A percentile compares a stretch with the other conserved stretches of the same genome.
These are phyloP conservation scores for Xylaria hypoxylon DNA, from an alignment of 2,329 filamentous ascomycete species.

Conservation along the genomic window DNA sequence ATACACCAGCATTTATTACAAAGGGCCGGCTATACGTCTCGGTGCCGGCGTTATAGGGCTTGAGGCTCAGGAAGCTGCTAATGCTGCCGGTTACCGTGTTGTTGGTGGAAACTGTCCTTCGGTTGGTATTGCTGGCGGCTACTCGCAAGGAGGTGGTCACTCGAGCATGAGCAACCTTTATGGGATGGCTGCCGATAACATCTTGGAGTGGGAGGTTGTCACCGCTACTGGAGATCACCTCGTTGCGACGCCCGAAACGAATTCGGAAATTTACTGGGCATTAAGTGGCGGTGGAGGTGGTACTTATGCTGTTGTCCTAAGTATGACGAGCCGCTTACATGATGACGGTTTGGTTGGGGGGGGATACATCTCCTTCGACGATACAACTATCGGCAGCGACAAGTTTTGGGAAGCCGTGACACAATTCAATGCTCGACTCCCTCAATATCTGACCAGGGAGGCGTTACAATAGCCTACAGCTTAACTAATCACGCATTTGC, in stretches of 20 bases:
- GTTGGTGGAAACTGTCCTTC: slow-evolving; percentile 25
- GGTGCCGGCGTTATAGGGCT: slow-evolving; percentile 28
- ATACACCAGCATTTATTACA: slow-evolving; percentile 52
- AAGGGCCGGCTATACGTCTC: slow-evolving; percentile 47
- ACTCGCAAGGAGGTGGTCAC: slow-evolving; percentile 65
- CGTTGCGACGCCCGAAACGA: slow-evolving; percentile 58
- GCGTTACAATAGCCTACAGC: neutral
- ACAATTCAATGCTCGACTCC: neutral
- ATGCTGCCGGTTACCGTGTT: slow-evolving; percentile 18
- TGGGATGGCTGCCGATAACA: slow-evolving; percentile 69
- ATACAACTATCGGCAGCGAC: neutral
- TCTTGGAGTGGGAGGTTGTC: slow-evolving; percentile 67
- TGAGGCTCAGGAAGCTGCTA: slow-evolving; percentile 25
- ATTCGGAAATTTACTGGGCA: slow-evolving; percentile 73
- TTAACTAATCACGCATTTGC: neutral
- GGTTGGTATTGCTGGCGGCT: slow-evolving; percentile 36
- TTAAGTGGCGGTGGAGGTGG: slow-evolving; percentile 69
- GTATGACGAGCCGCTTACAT: slow-evolving; percentile 65
- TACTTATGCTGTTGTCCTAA: slow-evolving; percentile 67
- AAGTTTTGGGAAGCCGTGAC: neutral
- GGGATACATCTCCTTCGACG: neutral
- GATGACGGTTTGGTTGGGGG: slow-evolving; percentile 48
- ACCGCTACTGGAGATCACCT: slow-evolving; percentile 61
- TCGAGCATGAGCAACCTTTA: slow-evolving; percentile 61
- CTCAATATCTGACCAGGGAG: neutral